phyloP scores from a whole-genome alignment of 192 early-diverging fungal genomes.

The Entomortierella parvispora region DNA sequence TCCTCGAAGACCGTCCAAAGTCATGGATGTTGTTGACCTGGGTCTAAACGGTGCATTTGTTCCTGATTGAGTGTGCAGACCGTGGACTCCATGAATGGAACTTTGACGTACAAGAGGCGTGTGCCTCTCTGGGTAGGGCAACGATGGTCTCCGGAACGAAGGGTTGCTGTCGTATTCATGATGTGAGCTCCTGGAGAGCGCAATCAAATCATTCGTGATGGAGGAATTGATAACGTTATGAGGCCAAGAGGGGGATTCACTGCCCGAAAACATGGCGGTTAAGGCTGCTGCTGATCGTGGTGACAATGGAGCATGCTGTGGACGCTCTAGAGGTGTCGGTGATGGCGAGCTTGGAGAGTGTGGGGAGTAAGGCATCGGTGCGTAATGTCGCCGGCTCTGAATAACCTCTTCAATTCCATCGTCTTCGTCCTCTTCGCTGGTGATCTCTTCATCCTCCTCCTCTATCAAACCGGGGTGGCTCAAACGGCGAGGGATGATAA shows the following conservation, averaged over 20 bases:
- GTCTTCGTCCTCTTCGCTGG: conserved; percentile 24
- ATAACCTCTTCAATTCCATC: conserved; percentile 30
- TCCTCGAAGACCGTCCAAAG: background rate
- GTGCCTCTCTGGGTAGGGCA: background rate
- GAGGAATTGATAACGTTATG: conserved; percentile 22
- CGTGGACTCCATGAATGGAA: no score
- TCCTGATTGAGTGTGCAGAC: no score
- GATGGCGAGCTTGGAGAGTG: conserved; percentile 13
- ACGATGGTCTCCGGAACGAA: conserved; percentile 23
- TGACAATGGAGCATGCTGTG: conserved; percentile 35
- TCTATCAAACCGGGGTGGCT: conserved; percentile 8
- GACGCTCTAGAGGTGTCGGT: conserved; percentile 13
- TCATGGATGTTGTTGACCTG: no score
- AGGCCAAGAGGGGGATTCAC: conserved; percentile 7
- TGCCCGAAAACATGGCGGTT: conserved; percentile 4
- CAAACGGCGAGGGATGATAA: background rate
- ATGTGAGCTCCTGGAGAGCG: conserved; percentile 5
- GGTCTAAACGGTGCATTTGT: no score
- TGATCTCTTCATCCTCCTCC: conserved; percentile 10
- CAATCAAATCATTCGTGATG: conserved; percentile 4
- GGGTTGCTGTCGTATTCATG: conserved; percentile 43
- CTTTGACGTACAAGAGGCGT: background rate
- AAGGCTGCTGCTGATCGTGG: conserved; percentile 36
- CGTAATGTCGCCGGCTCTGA: conserved; percentile 10
- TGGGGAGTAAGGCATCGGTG: conserved; percentile 3